Percentiles rank a stretch among this genome's conserved stretches.
Evolutionary conservation across 495 filamentous ascomycete species (phyloP).

Genomic region (Umbilicaria muhlenbergii): DNA sequence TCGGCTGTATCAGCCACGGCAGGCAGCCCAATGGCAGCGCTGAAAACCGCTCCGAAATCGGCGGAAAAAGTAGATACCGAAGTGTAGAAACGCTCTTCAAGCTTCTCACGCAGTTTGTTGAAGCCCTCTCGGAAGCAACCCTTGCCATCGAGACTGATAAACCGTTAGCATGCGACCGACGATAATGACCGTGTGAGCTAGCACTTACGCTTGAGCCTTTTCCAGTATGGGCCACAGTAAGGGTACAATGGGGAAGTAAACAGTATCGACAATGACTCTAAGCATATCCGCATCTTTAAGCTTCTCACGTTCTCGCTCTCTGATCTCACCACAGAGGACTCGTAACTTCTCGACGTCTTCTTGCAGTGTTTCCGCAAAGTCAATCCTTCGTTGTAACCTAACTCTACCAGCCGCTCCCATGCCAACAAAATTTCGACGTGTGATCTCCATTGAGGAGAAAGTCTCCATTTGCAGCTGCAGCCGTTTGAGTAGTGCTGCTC

Average conservation of each 20-base stretch:
- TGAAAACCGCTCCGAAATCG: slow-evolving; percentile 58
- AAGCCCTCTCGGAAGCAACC: slow-evolving; percentile 53
- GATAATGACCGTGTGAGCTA: slow-evolving; percentile 20
- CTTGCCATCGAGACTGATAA: slow-evolving; percentile 52
- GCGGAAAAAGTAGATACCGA: slow-evolving; percentile 57
- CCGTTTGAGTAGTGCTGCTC: slow-evolving; percentile 80
- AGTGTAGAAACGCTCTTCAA: slow-evolving; percentile 59
- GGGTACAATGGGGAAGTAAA: slow-evolving; percentile 78
- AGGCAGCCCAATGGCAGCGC: slow-evolving; percentile 43
- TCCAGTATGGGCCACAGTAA: slow-evolving; percentile 69
- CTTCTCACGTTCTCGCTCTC: slow-evolving; percentile 57
- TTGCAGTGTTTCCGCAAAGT: slow-evolving; percentile 66
- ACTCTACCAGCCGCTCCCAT: slow-evolving; percentile 76
- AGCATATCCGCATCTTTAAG: slow-evolving; percentile 61
- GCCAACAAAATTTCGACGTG: slow-evolving; percentile 74
- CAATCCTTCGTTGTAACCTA: slow-evolving; percentile 64
- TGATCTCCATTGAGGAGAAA: slow-evolving; percentile 93
- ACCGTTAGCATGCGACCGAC: slow-evolving; percentile 33
- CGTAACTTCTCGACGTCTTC: slow-evolving; percentile 61
- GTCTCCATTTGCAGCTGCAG: slow-evolving; percentile 87
- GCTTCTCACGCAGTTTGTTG: slow-evolving; percentile 40
- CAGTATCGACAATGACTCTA: slow-evolving; percentile 59
- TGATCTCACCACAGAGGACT: slow-evolving; percentile 48
- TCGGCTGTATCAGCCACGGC: slow-evolving; percentile 35
- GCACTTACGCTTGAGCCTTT: slow-evolving; percentile 55